Evolutionary conservation across 164 flowering plant genomes (phyloP).

Genomic region (Malania oleifera): DNA sequence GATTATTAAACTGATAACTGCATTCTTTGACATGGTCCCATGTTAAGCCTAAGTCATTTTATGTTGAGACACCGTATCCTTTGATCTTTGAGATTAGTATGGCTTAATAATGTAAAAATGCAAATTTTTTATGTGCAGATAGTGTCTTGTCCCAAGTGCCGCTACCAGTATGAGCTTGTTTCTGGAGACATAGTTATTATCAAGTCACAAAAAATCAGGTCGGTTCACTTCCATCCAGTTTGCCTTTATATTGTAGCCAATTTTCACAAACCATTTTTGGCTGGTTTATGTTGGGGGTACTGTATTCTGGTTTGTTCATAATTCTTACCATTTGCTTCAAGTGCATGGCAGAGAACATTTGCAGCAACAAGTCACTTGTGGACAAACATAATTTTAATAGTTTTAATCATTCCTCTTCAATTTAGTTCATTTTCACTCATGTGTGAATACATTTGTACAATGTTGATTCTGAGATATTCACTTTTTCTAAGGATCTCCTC

Average conservation of each 20-base stretch:
- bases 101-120: neutral
- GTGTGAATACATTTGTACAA: slow-evolving; percentile 24
- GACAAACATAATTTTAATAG: no score
- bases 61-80: no score
- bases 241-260: neutral
- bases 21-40: neutral
- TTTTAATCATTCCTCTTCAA: no score
- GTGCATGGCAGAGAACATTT: neutral
- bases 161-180: slow-evolving; percentile 90
- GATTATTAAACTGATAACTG: no score
- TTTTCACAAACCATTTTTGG: neutral
- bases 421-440: slow-evolving; percentile 8
- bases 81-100: no score
- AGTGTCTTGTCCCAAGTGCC: slow-evolving; percentile 86
- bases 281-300: neutral
- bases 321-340: neutral
- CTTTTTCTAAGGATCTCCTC: slow-evolving; percentile 98
- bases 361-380: no score
- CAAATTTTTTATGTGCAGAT: slow-evolving; percentile 42
- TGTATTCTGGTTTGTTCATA: no score
- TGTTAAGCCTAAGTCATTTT: no score
- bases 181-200: slow-evolving; percentile 76
- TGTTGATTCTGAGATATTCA: slow-evolving; percentile 84
- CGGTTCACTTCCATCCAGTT: slow-evolving; percentile 17
- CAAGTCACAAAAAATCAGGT: slow-evolving; percentile 93